Evolutionary conservation across 2,329 filamentous ascomycete genomes (phyloP).

Genomic region (Nemania abortiva): DNA sequence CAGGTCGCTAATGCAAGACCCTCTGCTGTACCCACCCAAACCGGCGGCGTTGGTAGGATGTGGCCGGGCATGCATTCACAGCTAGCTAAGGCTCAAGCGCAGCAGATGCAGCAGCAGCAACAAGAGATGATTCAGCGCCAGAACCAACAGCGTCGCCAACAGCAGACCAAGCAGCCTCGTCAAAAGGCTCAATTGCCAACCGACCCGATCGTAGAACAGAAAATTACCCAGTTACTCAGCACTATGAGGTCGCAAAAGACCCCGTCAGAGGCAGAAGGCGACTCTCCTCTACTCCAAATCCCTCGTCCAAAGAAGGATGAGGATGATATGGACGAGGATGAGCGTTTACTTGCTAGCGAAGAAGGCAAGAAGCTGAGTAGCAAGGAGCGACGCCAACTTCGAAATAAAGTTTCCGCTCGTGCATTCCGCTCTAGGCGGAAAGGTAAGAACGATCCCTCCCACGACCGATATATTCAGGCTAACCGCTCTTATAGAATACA

Average conservation of each 20-base stretch:
- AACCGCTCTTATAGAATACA: conserved; percentile 83
- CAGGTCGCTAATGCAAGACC: conserved; percentile 72
- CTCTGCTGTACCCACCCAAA: conserved; percentile 62
- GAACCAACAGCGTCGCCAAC: conserved; percentile 55
- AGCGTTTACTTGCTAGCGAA: conserved; percentile 75
- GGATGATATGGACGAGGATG: conserved; percentile 98
- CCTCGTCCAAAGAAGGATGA: conserved; percentile 89
- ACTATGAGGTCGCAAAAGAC: conserved; percentile 85
- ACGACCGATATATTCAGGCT: conserved; percentile 53
- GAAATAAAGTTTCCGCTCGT: conserved; percentile 98
- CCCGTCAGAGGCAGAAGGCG: conserved; percentile 64
- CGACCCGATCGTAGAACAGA: conserved; percentile 86
- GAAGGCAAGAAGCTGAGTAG: conserved; percentile 99
- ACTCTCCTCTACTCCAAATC: conserved; percentile 71
- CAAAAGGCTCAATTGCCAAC: conserved; percentile 65
- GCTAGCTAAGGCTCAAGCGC: conserved; percentile 76
- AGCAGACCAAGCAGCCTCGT: conserved; percentile 55
- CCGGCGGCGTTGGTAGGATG: conserved; percentile 75
- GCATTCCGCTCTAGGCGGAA: conserved; percentile 98
- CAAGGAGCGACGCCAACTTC: conserved; percentile 95
- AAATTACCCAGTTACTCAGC: conserved; percentile 91
- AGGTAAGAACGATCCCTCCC: conserved; percentile 69
- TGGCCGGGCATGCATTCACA: conserved; percentile 93
- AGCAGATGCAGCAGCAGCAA: conserved; percentile 73
- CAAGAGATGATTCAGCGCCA: conserved; percentile 51